These are phyloP conservation scores for Dalechampia spathulata DNA, from an alignment of 441 rosid species.

Conservation along the genomic window DNA sequence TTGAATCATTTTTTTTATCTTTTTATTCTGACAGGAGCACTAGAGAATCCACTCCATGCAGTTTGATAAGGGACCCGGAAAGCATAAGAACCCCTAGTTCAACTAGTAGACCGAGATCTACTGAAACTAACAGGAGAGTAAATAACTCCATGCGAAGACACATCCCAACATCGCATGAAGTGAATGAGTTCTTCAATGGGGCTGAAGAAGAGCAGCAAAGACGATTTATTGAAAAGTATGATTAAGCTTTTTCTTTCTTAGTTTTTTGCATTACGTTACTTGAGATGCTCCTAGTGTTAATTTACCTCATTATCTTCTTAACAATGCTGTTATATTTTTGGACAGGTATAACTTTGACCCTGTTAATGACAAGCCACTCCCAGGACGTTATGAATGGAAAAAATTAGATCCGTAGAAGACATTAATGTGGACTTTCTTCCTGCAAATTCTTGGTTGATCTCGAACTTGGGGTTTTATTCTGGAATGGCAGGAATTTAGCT, in stretches of 20 bases:
- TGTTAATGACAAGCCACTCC: conserved; percentile 68
- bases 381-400: conserved; percentile 79
- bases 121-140: conserved; percentile 35
- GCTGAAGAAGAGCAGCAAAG: conserved; percentile 70
- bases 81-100: conserved; percentile 59
- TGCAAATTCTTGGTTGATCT: conserved; percentile 38
- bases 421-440: conserved; percentile 35
- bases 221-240: conserved; percentile 72
- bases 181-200: conserved; percentile 63
- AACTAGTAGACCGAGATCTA: conserved; percentile 41
- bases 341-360: conserved; percentile 96
- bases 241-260: conserved; percentile 6
- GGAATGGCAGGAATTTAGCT: conserved; percentile 32
- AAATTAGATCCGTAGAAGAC: conserved; percentile 57
- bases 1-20: background rate
- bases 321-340: conserved; percentile 1
- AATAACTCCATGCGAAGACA: conserved; percentile 25
- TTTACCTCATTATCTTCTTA: conserved; percentile 5
- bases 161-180: conserved; percentile 58
- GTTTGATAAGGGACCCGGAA: conserved; percentile 64
- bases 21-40: conserved; percentile 43
- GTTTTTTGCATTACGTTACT: background rate
- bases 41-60: conserved; percentile 87
- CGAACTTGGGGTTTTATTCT: no score
- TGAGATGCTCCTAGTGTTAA: background rate